Base-by-base conservation (phyloP, 768 basidiomycete genomes). In the Sistotremastrum niveocremeum region DNA sequence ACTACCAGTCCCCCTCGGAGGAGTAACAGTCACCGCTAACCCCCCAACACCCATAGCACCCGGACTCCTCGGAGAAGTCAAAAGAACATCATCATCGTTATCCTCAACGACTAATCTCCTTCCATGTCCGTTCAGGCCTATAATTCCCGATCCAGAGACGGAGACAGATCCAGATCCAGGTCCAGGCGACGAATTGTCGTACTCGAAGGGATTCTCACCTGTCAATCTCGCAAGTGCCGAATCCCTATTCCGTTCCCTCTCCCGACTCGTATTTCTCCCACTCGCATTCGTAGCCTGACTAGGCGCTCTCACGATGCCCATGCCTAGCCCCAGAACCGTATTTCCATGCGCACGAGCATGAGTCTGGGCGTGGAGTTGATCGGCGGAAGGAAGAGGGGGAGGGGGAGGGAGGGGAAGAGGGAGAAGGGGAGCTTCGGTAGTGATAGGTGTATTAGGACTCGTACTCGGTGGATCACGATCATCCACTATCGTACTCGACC, bases 61-160 rank as follows among this genome's bases (percentile, higher is more conserved):
- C 1, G 20, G 20, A 2, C 20, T 20, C 20, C 20, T 20, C 20
- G 20, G 20, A 20, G 20, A 20, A 20, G 20, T 20, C 20, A 20
- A 20, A 20, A 20, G 20, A 20, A 20, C 20, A 20, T 20, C 20
- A 46, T 81, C 79, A 36, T 84, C 81, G 38, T 81, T 78, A 46
- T 81, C 77, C 57, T 81, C 82, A 37, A 85, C 69, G 1, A 84
- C 64, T 29, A 81, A 71, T 56, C 81, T 79, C 20, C 20, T 62
- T 20, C 20, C 20, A 20, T 20, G 20, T 20, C 20, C 20, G 20
- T 20, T 20, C 20, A 20, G 2, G 20, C 20, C 20, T 20, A 20
- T 20, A 2, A 20, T 20, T 20, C 20, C 20, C 2, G 20, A 20
- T 20, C 20, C 20, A 2, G 20, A 20, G 20, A 20, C 52, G 79